phyloP scores from a whole-genome alignment of 2,329 filamentous ascomycete genomes.

The Neopestalotiopsis clavispora region DNA sequence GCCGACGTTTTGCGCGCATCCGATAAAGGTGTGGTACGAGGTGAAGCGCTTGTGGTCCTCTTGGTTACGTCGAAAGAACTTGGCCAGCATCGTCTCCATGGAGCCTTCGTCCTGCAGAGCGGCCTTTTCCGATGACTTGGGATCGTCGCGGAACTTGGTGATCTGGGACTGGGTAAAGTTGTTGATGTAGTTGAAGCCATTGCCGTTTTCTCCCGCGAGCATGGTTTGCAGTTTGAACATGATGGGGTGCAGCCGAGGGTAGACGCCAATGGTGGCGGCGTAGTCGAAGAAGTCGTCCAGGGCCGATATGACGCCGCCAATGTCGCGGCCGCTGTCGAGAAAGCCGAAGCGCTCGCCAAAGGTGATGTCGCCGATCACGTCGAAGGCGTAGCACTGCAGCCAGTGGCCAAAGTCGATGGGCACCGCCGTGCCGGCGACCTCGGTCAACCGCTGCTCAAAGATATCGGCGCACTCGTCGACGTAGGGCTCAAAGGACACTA shows the following conservation, averaged over 20 bases:
- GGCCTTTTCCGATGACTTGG: neutral
- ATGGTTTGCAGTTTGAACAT: conserved; percentile 17
- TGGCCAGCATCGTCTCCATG: conserved; percentile 31
- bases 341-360: conserved; percentile 28
- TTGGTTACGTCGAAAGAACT: conserved; percentile 31
- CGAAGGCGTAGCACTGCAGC: conserved; percentile 30
- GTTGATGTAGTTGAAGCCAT: conserved; percentile 32
- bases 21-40: conserved; percentile 24
- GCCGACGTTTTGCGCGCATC: conserved; percentile 32
- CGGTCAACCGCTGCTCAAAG: conserved; percentile 31
- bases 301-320: conserved; percentile 15
- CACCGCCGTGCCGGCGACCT: conserved; percentile 24
- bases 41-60: conserved; percentile 38
- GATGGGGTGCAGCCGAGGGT: conserved; percentile 21
- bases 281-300: conserved; percentile 24
- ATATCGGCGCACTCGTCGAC: conserved; percentile 38
- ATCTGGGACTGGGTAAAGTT: conserved; percentile 28
- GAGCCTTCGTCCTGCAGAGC: neutral
- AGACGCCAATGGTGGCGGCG: conserved; percentile 30
- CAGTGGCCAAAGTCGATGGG: conserved; percentile 30
- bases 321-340: conserved; percentile 29
- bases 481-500: conserved; percentile 39
- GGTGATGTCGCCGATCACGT: conserved; percentile 30
- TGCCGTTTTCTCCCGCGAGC: conserved; percentile 24
- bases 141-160: conserved; percentile 18